Evolutionary conservation across 768 basidiomycete species (phyloP), one percentile per base, ranked within the genome.

Genomic region (Rhodotorula graminis): DNA sequence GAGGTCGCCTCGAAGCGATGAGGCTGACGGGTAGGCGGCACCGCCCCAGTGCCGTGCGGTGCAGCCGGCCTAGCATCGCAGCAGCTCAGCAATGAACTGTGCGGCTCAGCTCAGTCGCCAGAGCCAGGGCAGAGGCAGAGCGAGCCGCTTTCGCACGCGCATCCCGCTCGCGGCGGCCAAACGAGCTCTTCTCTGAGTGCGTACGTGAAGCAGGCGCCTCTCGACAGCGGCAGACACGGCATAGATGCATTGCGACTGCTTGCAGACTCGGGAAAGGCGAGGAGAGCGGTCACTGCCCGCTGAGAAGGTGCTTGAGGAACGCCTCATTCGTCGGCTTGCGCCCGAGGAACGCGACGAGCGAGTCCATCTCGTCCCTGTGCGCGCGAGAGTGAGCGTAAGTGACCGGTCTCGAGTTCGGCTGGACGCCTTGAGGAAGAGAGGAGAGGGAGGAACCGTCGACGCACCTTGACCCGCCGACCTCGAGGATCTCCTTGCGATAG

Each of bases 281-380:
- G 44, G 8, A 2, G 12, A 52, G 25, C 10, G 23, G 25, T 11
- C 50, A 14, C 47, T 49, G 37, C 1, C 47, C 55, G n/a, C 75
- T 67, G 40, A 78, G 64, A 6, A 78, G 57, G 21, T 57, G 60
- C 60, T 72, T 69, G 56, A 79, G 52, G 73, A 92, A 92, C 9
- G 91, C 91, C 42, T 88, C 86, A 70, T 86, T 87, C 76, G 88
- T 89, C 33, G 90, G 89, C 60, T 84, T 83, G 29, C 90, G 85
- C 10, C 90, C 90, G 61, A 92, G 84, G 85, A 92, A 91, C 73
- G 88, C 90, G 84, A 89, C 85, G 69, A 93, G 84, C n/a, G 88
- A 89, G 59, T 90, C 88, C 67, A 87, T 81, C 76, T 92, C 92
- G 72, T 93, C 91, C 21, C 89, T 85, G 73, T 19, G 19, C 2